Conservation (phyloP, 208 protist species). For the Acanthamoeba lenticulata region DNA sequence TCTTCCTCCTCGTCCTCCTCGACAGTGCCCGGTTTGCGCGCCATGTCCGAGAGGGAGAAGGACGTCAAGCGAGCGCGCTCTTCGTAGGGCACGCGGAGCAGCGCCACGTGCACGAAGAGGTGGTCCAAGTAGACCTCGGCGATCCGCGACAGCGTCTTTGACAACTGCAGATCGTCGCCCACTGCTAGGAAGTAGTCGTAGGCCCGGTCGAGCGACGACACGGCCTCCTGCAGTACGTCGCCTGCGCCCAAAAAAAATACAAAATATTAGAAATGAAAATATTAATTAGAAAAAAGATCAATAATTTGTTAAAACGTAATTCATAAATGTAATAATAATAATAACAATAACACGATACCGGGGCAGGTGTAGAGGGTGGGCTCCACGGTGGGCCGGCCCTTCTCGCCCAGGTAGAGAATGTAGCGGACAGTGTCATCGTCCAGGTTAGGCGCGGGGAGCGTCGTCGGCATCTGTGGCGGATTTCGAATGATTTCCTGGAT, state of each 20-base stretch:
- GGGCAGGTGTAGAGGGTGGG: slow-evolving; percentile 25
- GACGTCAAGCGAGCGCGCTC: slow-evolving; percentile 1
- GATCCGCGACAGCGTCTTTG: slow-evolving; percentile 44
- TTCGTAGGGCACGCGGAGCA: slow-evolving; percentile 52
- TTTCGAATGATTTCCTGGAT: slow-evolving; percentile 11
- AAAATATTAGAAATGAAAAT: too few species aligned
- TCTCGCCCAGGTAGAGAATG: slow-evolving; percentile 23
- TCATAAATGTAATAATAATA: too few species aligned
- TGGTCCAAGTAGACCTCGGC: slow-evolving; percentile 21
- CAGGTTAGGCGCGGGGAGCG: neutral
- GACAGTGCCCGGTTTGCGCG: neutral
- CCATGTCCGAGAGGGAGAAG: neutral
- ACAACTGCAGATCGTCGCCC: slow-evolving; percentile 44
- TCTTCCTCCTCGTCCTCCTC: slow-evolving; percentile 27
- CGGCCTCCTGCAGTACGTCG: slow-evolving; percentile 46
- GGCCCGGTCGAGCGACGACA: slow-evolving; percentile 28
- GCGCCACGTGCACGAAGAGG: slow-evolving; percentile 32
- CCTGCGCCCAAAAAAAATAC: too few species aligned
- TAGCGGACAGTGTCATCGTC: slow-evolving; percentile 35
- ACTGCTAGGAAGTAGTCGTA: slow-evolving; percentile 62
- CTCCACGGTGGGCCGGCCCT: slow-evolving; percentile 9
- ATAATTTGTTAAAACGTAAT: too few species aligned
- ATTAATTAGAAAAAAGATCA: too few species aligned
- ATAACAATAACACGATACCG: neutral
- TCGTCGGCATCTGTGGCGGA: neutral